Evolutionary conservation across 345 rosid species (phyloP).

Genomic region (Populus deltoides): DNA sequence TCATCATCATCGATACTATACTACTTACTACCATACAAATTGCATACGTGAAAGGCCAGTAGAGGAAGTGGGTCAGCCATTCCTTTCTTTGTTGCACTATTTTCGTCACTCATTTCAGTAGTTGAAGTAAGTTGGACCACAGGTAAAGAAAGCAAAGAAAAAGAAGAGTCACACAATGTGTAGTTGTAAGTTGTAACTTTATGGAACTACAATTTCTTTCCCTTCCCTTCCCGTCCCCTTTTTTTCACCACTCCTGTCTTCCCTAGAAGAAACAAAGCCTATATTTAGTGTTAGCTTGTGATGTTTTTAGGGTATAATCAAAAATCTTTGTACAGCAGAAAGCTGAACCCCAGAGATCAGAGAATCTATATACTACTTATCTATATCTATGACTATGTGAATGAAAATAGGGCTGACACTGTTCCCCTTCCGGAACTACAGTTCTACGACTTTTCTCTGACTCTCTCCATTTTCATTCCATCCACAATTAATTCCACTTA

Average conservation of each 20-base stretch:
- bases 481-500: no score
- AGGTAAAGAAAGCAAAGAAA: conserved; percentile 17
- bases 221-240: not conserved
- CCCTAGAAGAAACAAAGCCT: conserved; percentile 30
- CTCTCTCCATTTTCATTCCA: no score
- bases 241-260: conserved; percentile 20
- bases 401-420: not conserved
- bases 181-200: conserved; percentile 38
- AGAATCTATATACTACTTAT: not conserved
- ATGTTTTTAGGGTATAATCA: conserved; percentile 23
- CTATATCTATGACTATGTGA: not conserved
- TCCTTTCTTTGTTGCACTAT: conserved; percentile 40
- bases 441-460: not conserved
- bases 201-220: conserved; percentile 22
- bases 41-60: conserved; percentile 44
- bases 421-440: not conserved
- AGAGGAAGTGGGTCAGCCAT: conserved; percentile 50
- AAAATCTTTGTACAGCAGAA: conserved; percentile 30
- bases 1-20: conserved; percentile 17
- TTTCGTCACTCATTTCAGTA: conserved; percentile 27
- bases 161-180: conserved; percentile 16
- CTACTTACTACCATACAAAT: conserved; percentile 49
- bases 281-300: conserved; percentile 20
- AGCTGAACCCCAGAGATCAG: conserved; percentile 3
- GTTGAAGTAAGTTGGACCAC: conserved; percentile 44